These are phyloP conservation scores for Debaryomyces maramus DNA, from an alignment of 805 yeast species.

Conservation along the genomic window DNA sequence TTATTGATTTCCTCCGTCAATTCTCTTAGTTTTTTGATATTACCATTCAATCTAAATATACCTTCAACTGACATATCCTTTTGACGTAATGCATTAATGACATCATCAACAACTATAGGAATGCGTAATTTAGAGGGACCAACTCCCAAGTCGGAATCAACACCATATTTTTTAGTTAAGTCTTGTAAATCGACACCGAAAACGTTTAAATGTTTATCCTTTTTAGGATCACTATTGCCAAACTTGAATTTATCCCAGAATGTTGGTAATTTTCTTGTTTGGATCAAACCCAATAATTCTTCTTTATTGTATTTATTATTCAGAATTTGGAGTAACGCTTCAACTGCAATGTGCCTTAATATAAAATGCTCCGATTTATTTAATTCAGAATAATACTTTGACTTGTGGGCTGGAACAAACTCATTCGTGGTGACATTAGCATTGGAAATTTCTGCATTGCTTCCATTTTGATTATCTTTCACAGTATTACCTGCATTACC, in stretches of 20 bases:
- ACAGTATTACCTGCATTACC: slow-evolving; percentile 7
- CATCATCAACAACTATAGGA: slow-evolving; percentile 85
- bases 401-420: background rate
- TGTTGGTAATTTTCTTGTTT: slow-evolving; percentile 41
- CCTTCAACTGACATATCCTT: slow-evolving; percentile 97
- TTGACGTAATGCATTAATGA: slow-evolving; percentile 77
- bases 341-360: slow-evolving; percentile 58
- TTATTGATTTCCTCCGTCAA: slow-evolving; percentile 72
- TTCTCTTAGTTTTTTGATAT: slow-evolving; percentile 76
- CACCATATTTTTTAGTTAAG: slow-evolving; percentile 70
- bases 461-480: background rate
- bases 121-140: slow-evolving; percentile 79
- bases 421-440: background rate
- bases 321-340: slow-evolving; percentile 43
- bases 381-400: slow-evolving; percentile 65
- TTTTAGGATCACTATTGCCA: slow-evolving; percentile 18
- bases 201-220: slow-evolving; percentile 42
- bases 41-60: slow-evolving; percentile 93
- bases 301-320: slow-evolving; percentile 26
- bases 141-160: slow-evolving; percentile 79
- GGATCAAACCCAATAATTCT: slow-evolving; percentile 42
- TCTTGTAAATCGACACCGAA: slow-evolving; percentile 78
- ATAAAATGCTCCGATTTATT: slow-evolving; percentile 56
- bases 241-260: slow-evolving; percentile 57
- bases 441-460: background rate